These are phyloP conservation scores for Fraxinus paxiana DNA, from an alignment of 305 asterid genomes.

Conservation along the genomic window DNA sequence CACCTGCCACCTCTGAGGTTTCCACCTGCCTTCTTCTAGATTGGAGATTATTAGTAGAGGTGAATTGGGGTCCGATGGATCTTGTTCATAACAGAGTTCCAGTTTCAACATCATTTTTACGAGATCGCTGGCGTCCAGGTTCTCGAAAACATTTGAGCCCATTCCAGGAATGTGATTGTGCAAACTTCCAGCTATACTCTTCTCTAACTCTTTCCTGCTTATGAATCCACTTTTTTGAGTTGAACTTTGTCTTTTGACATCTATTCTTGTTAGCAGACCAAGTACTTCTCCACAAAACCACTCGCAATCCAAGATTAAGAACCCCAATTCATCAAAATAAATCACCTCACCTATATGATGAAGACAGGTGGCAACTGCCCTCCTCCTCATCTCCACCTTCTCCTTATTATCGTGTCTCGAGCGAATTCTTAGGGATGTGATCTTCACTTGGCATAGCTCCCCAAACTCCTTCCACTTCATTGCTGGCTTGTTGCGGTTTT, in stretches of 20 bases:
- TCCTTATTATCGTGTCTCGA: constrained; percentile 59
- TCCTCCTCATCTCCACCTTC: constrained; percentile 61
- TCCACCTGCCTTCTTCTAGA: constrained; percentile 72
- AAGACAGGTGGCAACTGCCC: constrained; percentile 64
- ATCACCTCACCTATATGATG: constrained; percentile 79
- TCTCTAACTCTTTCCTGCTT: constrained; percentile 66
- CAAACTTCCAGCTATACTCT: constrained; percentile 47
- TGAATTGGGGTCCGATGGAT: constrained; percentile 55
- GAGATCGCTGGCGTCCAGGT: constrained; percentile 53
- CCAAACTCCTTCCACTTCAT: constrained; percentile 78
- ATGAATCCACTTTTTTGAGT: constrained; percentile 50
- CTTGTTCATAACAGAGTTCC: constrained; percentile 73
- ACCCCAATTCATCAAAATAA: constrained; percentile 55
- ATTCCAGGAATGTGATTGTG: constrained; percentile 58
- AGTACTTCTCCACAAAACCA: constrained; percentile 79
- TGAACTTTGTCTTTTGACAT: constrained; percentile 38
- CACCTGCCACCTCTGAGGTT: constrained; percentile 60
- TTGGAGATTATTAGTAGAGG: constrained; percentile 52
- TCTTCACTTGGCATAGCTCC: constrained; percentile 75
- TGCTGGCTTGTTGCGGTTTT: constrained; percentile 57
- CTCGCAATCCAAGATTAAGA: constrained; percentile 64
- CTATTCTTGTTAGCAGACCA: constrained; percentile 51
- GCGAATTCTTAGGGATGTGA: constrained; percentile 61
- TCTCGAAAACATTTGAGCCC: constrained; percentile 55
- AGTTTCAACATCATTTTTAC: constrained; percentile 74